phyloP scores from a whole-genome alignment of 148 eudicot species.

The Pouteria glomerata region DNA sequence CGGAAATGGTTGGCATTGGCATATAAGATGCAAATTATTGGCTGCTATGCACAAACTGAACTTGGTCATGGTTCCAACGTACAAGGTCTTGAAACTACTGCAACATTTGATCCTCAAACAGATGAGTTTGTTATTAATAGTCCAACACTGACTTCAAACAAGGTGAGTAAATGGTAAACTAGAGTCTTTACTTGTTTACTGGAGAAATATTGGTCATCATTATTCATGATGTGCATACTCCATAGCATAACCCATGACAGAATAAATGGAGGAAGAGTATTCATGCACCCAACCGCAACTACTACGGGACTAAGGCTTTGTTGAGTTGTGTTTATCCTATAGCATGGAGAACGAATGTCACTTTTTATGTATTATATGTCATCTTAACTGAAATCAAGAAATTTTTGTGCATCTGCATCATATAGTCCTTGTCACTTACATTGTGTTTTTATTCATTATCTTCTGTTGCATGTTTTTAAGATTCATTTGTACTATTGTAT shows the following conservation, averaged over 20 bases:
- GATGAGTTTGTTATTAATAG: constrained; percentile 89
- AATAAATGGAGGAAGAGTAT: too few species aligned
- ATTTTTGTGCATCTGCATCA: neutral
- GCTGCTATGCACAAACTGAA: constrained; percentile 99
- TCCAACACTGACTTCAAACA: constrained; percentile 94
- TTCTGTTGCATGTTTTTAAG: neutral
- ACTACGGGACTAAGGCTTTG: too few species aligned
- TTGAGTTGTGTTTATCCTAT: neutral
- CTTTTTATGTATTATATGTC: neutral
- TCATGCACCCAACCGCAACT: too few species aligned
- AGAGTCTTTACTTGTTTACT: neutral
- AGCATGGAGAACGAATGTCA: neutral
- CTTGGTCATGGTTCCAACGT: constrained; percentile 99
- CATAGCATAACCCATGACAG: too few species aligned
- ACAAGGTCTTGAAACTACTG: constrained; percentile 98
- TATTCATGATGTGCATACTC: neutral
- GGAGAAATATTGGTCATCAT: neutral
- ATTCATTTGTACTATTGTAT: constrained; percentile 9
- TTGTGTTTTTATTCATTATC: neutral
- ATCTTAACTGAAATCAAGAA: neutral
- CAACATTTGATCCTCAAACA: constrained; percentile 85
- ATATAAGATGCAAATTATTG: constrained; percentile 87
- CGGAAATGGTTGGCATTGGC: constrained; percentile 93
- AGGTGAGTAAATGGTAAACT: constrained; percentile 39
- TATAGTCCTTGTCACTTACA: neutral